Evolutionary conservation across 352 stramenopile species (phyloP).

Genomic region (Globisporangium sylvaticum): DNA sequence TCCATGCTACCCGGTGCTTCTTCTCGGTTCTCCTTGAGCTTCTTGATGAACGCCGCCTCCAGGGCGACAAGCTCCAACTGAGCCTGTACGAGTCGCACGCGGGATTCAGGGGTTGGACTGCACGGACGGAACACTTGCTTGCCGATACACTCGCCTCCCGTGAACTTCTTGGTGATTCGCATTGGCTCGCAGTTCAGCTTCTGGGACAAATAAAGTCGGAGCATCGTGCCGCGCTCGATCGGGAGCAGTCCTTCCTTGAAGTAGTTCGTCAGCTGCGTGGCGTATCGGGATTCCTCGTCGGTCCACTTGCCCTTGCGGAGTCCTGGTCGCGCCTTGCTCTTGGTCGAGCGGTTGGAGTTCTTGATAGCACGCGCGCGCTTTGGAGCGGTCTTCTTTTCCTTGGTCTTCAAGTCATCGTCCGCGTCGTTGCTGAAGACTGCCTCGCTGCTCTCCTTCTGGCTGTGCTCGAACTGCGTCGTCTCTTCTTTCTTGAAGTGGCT

Average conservation of each 20-base stretch:
- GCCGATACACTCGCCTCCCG: constrained; percentile 86
- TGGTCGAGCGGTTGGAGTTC: constrained; percentile 62
- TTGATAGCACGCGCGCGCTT: constrained; percentile 58
- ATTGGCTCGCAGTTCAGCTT: constrained; percentile 92
- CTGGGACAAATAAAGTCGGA: constrained; percentile 87
- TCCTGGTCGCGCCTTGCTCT: constrained; percentile 82
- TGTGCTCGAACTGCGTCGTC: neutral
- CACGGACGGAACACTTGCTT: constrained; percentile 87
- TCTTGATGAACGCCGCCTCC: constrained; percentile 73
- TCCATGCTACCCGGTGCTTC: constrained; percentile 49
- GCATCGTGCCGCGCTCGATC: constrained; percentile 86
- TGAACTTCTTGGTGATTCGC: constrained; percentile 93
- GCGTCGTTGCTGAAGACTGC: neutral
- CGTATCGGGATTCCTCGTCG: constrained; percentile 75
- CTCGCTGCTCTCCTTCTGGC: neutral
- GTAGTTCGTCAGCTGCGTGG: constrained; percentile 71
- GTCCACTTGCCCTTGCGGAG: constrained; percentile 88
- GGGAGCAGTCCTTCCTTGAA: constrained; percentile 83
- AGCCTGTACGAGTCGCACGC: constrained; percentile 66
- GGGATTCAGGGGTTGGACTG: constrained; percentile 58
- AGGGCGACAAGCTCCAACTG: constrained; percentile 68
- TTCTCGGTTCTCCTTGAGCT: constrained; percentile 77
- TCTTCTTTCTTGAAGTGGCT: neutral
- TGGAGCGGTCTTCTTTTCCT: constrained; percentile 43
- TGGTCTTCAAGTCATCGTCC: constrained; percentile 17